Evolutionary conservation across 805 yeast genomes (phyloP), one percentile per base, ranked within the genome.

Genomic region (Ogataea degrootiae): DNA sequence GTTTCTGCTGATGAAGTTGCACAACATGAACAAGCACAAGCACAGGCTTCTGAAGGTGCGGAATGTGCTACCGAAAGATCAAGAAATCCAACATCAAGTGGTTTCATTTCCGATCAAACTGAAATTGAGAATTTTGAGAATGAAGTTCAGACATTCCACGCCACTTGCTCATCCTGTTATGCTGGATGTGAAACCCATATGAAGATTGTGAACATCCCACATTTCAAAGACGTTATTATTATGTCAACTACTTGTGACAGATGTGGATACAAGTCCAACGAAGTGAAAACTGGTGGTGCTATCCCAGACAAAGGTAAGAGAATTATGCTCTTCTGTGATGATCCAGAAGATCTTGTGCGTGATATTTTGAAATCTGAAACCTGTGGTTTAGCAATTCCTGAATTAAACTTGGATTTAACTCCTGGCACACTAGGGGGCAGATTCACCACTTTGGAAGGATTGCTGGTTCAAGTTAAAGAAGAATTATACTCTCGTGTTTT

Each of bases 351-450:
- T 72, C 76, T 94, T 59, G 84, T 96, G 35, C 82, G 99, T 72
- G 99, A 94, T 66, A 85, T 94, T 48, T 76, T 94, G 59, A 94
- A 94, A 70, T 84, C 96, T 16, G 99, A 94, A 71, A 86, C 97
- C 14, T 92, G 98, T 72, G 85, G 90, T 5, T 63, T 94, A 69
- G 70, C 68, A 19, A 76, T 92, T 48, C 98, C 99, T 5, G 99
- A 94, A 70, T 74, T 94, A 51, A 81, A 80, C 61, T 77, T 94
- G 56, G 99, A 94, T 67, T 79, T 94, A 60, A 88, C 91, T 15
- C 91, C 96, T 37, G 99, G 99, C 50, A 94, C 99, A 2, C 74
- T 94, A 44, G 99, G 99, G 51, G 99, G 99, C 48, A 80, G 99
- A 64, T 94, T 94, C 73, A 94, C 99, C 41, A 94, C 99, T 15